phyloP scores from a whole-genome alignment of 768 basidiomycete species.

The Lactarius psammicola region DNA sequence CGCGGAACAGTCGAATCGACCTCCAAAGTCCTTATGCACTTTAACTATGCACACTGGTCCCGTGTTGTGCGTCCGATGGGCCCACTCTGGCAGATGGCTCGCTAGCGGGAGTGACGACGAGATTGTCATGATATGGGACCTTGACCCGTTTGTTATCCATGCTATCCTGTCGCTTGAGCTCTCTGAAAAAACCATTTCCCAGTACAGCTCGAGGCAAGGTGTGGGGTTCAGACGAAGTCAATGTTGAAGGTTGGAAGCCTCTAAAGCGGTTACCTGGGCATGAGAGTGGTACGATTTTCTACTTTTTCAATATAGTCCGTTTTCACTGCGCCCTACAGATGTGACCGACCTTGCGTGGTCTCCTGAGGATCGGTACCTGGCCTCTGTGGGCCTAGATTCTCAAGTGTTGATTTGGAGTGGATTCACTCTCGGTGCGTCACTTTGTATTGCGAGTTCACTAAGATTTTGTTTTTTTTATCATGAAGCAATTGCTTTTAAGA shows the following conservation, averaged over 20 bases:
- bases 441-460: not conserved
- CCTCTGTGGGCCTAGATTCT: conserved; percentile 91
- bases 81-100: conserved; percentile 88
- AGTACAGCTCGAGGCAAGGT: conserved; percentile 82
- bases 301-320: conserved; percentile 13
- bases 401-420: conserved; percentile 94
- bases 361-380: conserved; percentile 86
- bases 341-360: conserved; percentile 96
- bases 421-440: conserved; percentile 70
- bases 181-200: not conserved
- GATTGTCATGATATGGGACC: conserved; percentile 95
- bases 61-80: conserved; percentile 90
- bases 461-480: not conserved
- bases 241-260: conserved; percentile 97
- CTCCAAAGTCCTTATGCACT: conserved; percentile 87
- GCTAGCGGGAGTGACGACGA: conserved; percentile 97
- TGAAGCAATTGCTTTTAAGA: conserved; percentile 46
- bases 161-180: not conserved
- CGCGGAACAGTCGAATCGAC: conserved; percentile 62
- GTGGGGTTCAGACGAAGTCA: conserved; percentile 94
- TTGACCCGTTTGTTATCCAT: conserved; percentile 76
- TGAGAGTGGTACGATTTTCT: conserved; percentile 69
- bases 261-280: conserved; percentile 90
- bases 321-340: conserved; percentile 48
- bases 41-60: conserved; percentile 93